Base-by-base conservation (phyloP, 2,329 filamentous ascomycete genomes). In the Penicillium sp. region DNA sequence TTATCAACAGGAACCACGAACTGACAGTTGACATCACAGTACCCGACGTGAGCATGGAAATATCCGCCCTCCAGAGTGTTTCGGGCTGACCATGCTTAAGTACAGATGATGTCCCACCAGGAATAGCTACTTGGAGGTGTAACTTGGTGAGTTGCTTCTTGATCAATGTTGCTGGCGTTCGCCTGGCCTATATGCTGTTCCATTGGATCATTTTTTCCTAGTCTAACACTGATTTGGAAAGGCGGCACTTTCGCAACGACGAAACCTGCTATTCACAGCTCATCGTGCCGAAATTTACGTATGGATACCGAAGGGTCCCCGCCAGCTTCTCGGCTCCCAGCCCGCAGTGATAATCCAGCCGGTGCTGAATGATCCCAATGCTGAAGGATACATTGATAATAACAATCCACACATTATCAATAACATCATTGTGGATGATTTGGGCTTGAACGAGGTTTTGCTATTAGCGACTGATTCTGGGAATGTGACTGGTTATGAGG, bases 381-480 rank as follows among this genome's bases (percentile, higher is more conserved):
- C 80, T 1, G 63, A 67, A 6, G 85, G 84, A 5, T 76, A 77
- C 49, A 72, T 88, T 27, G 78, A 84, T 49, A 52, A 52, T 0
- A 22, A 44, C 0, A 69, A 71, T 7, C 77, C 80, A 1, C 86
- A 91, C 64, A 76, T 78, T 27, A 77, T 88, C 41, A 92, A 91
- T 61, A 80, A 86, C 55, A 71, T 91, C 13, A 74, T 86, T 10
- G 77, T 87, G 22, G 86, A 86, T 13, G 79, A 86, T 39, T 70
- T 92, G 11, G 88, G 88, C 0, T 71, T 77, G 6, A 74, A 86
- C 42, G 88, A 93, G 66, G 79, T 90, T 27, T 58, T 92, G 4
- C 67, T 89, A 3, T 71, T 84, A 36, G 79, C 76, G 30, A 88
- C 81, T 50, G 88, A 92, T 58, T 86, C 89, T 53, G 88, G 88